Base-by-base conservation (phyloP, 441 rosid genomes). In the Viola pubescens region DNA sequence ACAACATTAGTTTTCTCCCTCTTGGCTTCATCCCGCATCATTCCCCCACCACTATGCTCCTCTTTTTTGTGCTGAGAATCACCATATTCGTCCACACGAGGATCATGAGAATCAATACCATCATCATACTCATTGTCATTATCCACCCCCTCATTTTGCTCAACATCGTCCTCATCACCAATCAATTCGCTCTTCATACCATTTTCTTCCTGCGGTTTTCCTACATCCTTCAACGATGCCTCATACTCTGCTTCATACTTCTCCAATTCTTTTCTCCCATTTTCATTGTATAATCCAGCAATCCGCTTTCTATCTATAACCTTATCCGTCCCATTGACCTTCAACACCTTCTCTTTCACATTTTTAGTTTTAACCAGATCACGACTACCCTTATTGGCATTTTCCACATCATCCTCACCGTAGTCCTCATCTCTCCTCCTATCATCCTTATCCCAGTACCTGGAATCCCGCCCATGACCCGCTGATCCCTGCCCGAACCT, bases 361-460 rank as follows among this genome's bases (percentile, higher is more conserved):
- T 52, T 60, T 54, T 69, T 76, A 60, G 60, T 52, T 55, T 70
- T 65, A 46, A 5, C 52, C 14, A 67, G 59, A 56, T 54, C 62
- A 60, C 41, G 66, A 34, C 68, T 73, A 50, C 40, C 68, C 53
- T 9, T 41, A 12, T 71, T 62, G 9, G 60, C 56, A 48, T 65
- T 73, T 43, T 81, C 79, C 34, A 78, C 79, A 26, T 45, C 80
- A 56, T 81, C 92, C 74, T 83, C 96, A 59, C 71, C 70, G 59
- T 92, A 92, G 69, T 87, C 96, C 60, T 66, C 81, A 75, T 92
- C 97, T 61, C 98, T 77, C 72, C 97, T 86, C 81, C 98, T 82
- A 68, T 89, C 98, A 75, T 92, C 98, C 76, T 64, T 82, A 72
- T 92, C 97, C 96, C 96, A 92, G 73, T 81, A 79, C 73, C 91